A percentile compares a stretch with the other conserved stretches of the same genome.
phyloP scores from a whole-genome alignment of 352 stramenopile species.

The Pythium oligandrum region DNA sequence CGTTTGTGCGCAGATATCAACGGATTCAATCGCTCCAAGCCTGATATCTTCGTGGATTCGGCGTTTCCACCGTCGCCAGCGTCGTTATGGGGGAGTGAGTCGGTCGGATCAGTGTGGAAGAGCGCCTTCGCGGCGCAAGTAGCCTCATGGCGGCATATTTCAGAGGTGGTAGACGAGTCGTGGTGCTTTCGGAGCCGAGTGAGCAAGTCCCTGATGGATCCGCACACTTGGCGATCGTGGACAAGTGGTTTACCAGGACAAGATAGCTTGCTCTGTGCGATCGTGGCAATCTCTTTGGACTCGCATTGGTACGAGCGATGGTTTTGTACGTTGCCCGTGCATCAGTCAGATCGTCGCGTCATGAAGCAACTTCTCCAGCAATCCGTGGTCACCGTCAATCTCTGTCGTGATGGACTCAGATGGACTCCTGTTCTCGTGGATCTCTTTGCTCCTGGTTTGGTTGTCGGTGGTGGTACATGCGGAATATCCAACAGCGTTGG shows the following conservation, averaged over 20 bases:
- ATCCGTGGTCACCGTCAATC: constrained; percentile 2
- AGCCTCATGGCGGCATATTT: constrained; percentile 12
- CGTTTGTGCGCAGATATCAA: constrained; percentile 30
- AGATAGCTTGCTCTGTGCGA: constrained; percentile 14
- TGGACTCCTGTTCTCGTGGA: constrained; percentile 29
- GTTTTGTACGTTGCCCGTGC: constrained; percentile 4
- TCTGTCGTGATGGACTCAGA: constrained; percentile 1
- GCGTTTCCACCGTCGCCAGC: constrained; percentile 18
- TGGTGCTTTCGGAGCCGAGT: constrained; percentile 7
- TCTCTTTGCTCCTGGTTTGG: constrained; percentile 35
- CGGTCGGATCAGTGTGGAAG: not conserved
- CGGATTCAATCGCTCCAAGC: constrained; percentile 21
- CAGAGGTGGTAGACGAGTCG: constrained; percentile 9
- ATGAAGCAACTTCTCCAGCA: not conserved
- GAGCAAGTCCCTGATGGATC: not conserved
- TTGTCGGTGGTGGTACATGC: constrained; percentile 27
- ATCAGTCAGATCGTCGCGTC: not conserved
- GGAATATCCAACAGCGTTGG: constrained; percentile 14
- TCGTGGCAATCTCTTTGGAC: not conserved
- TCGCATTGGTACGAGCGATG: constrained; percentile 5
- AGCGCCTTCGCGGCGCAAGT: not conserved
- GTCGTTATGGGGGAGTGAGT: constrained; percentile 1
- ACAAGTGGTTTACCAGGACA: constrained; percentile 4
- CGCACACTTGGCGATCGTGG: not conserved
- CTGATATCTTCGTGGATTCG: constrained; percentile 33